These are phyloP conservation scores for Hyaloraphidium curvatum DNA, from an alignment of 192 early-diverging fungal species.

Conservation along the genomic window DNA sequence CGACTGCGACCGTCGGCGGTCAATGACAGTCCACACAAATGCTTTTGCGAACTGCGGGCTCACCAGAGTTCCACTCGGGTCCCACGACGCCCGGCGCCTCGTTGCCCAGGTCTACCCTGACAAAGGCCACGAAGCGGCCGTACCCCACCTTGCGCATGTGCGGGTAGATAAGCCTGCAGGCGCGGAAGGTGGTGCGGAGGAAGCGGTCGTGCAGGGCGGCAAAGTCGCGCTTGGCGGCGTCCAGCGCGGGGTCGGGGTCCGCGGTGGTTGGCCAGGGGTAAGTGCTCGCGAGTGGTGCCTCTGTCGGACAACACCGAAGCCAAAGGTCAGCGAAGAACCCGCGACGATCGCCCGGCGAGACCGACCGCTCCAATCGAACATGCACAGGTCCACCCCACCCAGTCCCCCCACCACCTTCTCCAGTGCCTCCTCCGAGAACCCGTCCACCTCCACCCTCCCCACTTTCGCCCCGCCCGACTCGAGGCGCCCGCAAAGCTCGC, in stretches of 20 bases:
- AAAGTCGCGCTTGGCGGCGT: neutral
- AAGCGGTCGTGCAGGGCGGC: neutral
- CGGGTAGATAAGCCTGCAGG: neutral
- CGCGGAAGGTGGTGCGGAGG: neutral
- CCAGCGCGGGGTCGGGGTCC: neutral
- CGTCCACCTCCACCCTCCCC: neutral
- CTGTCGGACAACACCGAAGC: neutral
- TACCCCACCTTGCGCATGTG: neutral
- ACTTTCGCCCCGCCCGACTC: neutral
- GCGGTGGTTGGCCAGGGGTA: neutral
- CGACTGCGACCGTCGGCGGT: neutral
- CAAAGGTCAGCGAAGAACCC: neutral
- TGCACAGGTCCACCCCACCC: neutral
- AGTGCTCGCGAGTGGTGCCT: neutral
- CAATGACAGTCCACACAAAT: neutral
- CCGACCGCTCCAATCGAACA: conserved; percentile 1
- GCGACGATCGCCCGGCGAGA: neutral
- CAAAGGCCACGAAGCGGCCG: neutral
- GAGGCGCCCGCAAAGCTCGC: neutral
- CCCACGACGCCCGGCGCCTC: neutral
- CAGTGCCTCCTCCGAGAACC: neutral
- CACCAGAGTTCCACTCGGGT: conserved; percentile 3
- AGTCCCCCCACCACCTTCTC: neutral
- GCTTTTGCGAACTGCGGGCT: neutral
- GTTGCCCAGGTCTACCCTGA: neutral